Percentiles rank a stretch among this genome's conserved stretches.
These are phyloP conservation scores for Euphrasia arctica DNA, from an alignment of 305 asterid species.

Conservation along the genomic window DNA sequence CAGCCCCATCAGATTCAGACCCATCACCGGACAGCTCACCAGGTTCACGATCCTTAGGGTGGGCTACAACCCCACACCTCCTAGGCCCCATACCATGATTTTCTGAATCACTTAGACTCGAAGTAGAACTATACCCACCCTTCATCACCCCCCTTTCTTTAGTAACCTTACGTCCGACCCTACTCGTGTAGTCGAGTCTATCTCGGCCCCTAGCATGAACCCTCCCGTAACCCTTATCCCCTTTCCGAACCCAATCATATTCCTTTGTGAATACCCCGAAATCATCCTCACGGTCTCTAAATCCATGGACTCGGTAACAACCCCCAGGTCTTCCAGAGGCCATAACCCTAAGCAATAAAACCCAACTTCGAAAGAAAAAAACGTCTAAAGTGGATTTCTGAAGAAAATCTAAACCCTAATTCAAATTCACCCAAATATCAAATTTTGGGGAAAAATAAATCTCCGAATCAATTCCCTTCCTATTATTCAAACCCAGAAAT, in stretches of 20 bases:
- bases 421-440: constrained; percentile 8
- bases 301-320: constrained; percentile 59
- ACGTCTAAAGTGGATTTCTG: too few relatives aligned
- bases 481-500: too few relatives aligned
- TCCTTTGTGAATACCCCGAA: constrained; percentile 46
- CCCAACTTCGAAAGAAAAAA: constrained; percentile 12
- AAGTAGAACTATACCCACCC: constrained; percentile 42
- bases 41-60: constrained; percentile 60
- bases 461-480: background rate
- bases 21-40: constrained; percentile 89
- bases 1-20: constrained; percentile 50
- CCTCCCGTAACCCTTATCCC: constrained; percentile 31
- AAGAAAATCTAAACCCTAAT: constrained; percentile 36
- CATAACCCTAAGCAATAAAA: constrained; percentile 38
- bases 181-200: constrained; percentile 34
- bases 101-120: constrained; percentile 51
- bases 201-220: constrained; percentile 30
- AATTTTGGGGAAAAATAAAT: background rate
- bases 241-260: constrained; percentile 44
- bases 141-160: constrained; percentile 47
- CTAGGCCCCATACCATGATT: constrained; percentile 37
- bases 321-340: constrained; percentile 78
- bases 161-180: constrained; percentile 52
- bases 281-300: constrained; percentile 58
- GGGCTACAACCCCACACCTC: constrained; percentile 33